Percentiles rank a stretch among this genome's conserved stretches.
Conservation (phyloP, 805 yeast species). For the Tetrapisispora fleetii region DNA sequence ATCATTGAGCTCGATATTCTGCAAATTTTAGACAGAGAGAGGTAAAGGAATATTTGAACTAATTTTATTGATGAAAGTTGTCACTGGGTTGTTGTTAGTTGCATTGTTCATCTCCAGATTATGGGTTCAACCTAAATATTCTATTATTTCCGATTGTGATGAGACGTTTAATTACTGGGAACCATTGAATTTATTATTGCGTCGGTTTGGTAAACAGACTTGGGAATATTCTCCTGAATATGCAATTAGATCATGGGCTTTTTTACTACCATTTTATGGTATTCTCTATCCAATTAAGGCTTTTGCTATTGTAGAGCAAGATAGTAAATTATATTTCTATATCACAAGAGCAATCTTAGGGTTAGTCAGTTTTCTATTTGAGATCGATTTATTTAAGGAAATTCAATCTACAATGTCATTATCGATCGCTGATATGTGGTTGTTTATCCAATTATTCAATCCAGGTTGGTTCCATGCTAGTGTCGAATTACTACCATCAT, state of each 20-base stretch:
- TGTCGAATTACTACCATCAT: conserved; percentile 74
- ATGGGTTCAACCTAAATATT: conserved; percentile 36
- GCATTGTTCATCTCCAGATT: conserved; percentile 13
- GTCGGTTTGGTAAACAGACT: conserved; percentile 86
- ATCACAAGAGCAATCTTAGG: conserved; percentile 21
- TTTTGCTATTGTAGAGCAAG: conserved; percentile 19
- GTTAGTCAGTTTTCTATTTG: conserved; percentile 29
- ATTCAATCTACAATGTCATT: conserved; percentile 16
- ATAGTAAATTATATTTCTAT: conserved; percentile 19
- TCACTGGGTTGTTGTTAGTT: background rate
- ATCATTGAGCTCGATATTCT: too few species aligned
- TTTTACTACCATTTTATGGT: conserved; percentile 40
- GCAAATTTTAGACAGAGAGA: too few species aligned
- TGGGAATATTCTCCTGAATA: conserved; percentile 94
- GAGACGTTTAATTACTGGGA: conserved; percentile 93
- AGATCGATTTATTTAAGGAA: conserved; percentile 32
- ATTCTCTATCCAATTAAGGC: conserved; percentile 18
- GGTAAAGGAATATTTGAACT: too few species aligned
- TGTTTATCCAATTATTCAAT: conserved; percentile 49
- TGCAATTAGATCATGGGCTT: conserved; percentile 81
- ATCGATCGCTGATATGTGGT: conserved; percentile 45
- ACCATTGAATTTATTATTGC: conserved; percentile 65
- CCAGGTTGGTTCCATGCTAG: conserved; percentile 89
- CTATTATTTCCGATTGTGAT: conserved; percentile 81
- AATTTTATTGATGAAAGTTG: background rate